Base-by-base conservation (phyloP, 352 stramenopile genomes). In the Globisporangium yorkense region DNA sequence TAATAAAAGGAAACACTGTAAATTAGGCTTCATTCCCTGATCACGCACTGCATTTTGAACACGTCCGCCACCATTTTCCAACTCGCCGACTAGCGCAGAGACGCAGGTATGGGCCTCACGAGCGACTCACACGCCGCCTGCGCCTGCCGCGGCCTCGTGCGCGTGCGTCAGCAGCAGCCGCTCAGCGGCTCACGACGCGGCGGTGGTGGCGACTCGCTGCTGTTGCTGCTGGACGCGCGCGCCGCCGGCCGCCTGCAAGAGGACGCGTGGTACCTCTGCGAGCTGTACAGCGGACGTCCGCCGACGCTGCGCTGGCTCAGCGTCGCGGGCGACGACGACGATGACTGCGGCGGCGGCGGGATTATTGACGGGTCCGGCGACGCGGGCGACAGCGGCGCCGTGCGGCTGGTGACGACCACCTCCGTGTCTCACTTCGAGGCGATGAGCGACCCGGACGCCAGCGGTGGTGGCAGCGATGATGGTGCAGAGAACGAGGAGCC, bases 191-290 rank as follows among this genome's bases (percentile, higher is more conserved):
- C 39, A 27, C 51, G 44, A 52, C 46, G 43, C 13, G 51, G 44
- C 44, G 35, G 15, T 10, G 16, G 44, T 24, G 44, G 9, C 16
- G 16, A n/a, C 18, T 6, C 51, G 51, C 44, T 8, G 41, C 4
- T 47, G 43, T 9, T 44, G 13, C 37, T 64, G 35, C 58, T 64
- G n/a, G 58, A 59, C 9, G 45, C 51, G 4, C 63, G 61, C 15
- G 61, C 49, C 45, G 37, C 37, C 1, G 52, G 48, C 5, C 59
- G 62, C 2, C 44, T 84, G 41, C 66, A 53, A 12, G 72, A 82
- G 43, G 71, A 75, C 33, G 56, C 72, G 45, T 84, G 75, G 75
- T 82, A 84, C 60, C 73, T 80, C 39, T 82, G 72, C 57, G 61
- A 75, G 46, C 47, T 62, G 2, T 51, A 12, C 49, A 61, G n/a